Base-by-base conservation (phyloP, 805 yeast species). In the Zygosaccharomyces pseudorouxii region DNA sequence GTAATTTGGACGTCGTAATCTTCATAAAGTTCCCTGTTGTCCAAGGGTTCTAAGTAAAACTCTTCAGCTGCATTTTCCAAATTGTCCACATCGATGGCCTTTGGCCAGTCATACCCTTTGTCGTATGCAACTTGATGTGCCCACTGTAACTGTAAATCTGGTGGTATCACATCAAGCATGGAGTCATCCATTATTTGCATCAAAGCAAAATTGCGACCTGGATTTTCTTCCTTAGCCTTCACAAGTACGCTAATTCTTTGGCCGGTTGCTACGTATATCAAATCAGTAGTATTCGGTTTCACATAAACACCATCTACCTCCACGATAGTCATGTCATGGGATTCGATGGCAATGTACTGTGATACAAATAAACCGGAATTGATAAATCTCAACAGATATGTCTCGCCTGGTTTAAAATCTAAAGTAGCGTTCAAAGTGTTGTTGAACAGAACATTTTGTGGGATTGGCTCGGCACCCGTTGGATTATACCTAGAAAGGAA, bases 401-500 rank as follows among this genome's bases (percentile, higher is more conserved):
- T 84, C 49, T 77, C 81, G 35, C 77, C 76, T 5, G 81, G 77
- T 46, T 77, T 74, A 45, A 86, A 82, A 23, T 64, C 45, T 63
- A 85, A 71, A 1, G 83, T 73, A 4, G 69, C 76, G 54, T 81
- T 80, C 46, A 75, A 72, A 5, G 86, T 72, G 54, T 86, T 87
- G 62, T 85, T 84, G 60, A 84, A 77, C 36, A 86, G 68, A 16
- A 79, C 51, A 58, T 79, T 80, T 53, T 81, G 82, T 2, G 92
- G 92, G 44, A 85, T 75, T 12, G 95, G 95, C 62, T 86, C 95
- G 14, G 86, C 89, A 36, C 95, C 95, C 2, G 90, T 85, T 18
- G 95, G 95, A 56, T 86, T 86, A 60, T 78, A 86, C 55, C 86
- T 71, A 37, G 76, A 74, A 58, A 81, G 63, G 63, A 84, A 85